Conservation (phyloP, 1,284 basidiomycete species). For the Ceratobasidium theobromae region DNA sequence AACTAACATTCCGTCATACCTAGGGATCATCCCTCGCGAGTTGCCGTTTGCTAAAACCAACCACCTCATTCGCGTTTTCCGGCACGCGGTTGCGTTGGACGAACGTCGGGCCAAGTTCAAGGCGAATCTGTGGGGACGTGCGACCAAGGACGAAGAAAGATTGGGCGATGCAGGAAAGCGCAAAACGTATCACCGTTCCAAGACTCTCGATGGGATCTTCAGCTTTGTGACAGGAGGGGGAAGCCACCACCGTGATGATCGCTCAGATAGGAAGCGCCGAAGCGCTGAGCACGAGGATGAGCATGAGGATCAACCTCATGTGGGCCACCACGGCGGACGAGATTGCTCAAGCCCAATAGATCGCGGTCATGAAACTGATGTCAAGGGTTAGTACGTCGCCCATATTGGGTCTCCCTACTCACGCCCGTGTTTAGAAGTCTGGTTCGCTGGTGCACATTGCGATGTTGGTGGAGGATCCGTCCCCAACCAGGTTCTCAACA, state of each 20-base stretch:
- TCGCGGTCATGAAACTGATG: slow-evolving; percentile 2
- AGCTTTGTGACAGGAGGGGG: background rate
- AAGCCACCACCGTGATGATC: background rate
- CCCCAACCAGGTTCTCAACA: slow-evolving; percentile 35
- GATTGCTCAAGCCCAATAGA: background rate
- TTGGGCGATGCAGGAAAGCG: background rate
- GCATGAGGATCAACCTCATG: background rate
- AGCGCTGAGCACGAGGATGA: background rate
- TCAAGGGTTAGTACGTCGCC: slow-evolving; percentile 3
- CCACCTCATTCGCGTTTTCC: slow-evolving; percentile 57
- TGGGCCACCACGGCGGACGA: slow-evolving; percentile 1
- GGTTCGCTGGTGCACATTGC: slow-evolving; percentile 35
- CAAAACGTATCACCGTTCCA: background rate
- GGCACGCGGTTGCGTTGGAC: slow-evolving; percentile 66
- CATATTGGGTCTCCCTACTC: background rate
- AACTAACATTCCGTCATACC: background rate
- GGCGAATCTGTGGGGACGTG: slow-evolving; percentile 46
- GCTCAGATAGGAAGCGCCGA: background rate
- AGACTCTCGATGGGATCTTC: background rate
- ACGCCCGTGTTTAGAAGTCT: slow-evolving; percentile 20
- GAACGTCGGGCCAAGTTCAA: slow-evolving; percentile 66
- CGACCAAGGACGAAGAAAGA: background rate
- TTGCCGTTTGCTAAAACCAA: slow-evolving; percentile 65
- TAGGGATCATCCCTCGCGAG: slow-evolving; percentile 60
- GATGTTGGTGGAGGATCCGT: slow-evolving; percentile 41